These are phyloP conservation scores for Apiosordaria backusii DNA, from an alignment of 495 filamentous ascomycete genomes.

Conservation along the genomic window DNA sequence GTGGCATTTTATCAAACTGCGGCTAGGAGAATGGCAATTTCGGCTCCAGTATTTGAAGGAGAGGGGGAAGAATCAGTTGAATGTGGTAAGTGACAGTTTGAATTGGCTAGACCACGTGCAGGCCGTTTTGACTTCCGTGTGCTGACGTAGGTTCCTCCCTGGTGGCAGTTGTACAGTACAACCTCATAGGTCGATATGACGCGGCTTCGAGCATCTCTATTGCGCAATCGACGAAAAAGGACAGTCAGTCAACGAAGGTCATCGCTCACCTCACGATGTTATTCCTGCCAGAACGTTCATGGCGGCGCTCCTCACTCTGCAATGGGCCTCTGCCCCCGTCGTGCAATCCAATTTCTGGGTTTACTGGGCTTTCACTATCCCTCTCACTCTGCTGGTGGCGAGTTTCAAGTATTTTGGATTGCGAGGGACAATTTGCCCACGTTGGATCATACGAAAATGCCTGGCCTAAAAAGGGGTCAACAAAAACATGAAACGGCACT, in stretches of 20 bases:
- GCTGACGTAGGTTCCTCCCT: no score
- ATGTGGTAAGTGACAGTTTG: background rate
- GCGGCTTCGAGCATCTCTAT: background rate
- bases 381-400: no score
- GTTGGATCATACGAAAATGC: no score
- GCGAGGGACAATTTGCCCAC: no score
- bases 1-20: background rate
- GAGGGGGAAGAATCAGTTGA: background rate
- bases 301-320: background rate
- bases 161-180: no score
- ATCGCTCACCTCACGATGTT: background rate
- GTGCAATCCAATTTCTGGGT: no score
- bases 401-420: no score
- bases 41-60: background rate
- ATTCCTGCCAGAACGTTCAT: background rate
- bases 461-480: no score
- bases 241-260: background rate
- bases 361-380: no score
- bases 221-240: background rate
- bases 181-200: background rate
- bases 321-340: background rate
- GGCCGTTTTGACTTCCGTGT: no score
- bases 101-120: background rate
- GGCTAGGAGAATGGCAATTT: background rate
- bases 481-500: no score